Conservation (phyloP, 495 filamentous ascomycete species). For the Rostrohypoxylon terebratum region DNA sequence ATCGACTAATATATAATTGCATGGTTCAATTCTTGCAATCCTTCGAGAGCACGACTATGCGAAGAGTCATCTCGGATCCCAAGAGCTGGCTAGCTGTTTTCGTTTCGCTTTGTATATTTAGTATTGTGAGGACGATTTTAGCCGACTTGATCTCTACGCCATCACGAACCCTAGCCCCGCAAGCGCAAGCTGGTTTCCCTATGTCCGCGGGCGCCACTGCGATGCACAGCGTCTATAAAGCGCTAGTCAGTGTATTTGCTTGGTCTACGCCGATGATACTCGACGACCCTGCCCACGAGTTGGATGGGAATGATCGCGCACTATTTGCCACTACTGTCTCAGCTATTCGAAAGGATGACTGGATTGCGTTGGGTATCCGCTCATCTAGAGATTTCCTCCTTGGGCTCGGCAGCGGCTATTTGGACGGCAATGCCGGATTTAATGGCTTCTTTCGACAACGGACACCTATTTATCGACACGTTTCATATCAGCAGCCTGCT, state of each 20-base stretch:
- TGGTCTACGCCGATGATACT: conserved; percentile 58
- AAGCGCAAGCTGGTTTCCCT: conserved; percentile 47
- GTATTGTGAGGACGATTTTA: conserved; percentile 60
- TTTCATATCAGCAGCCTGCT: conserved; percentile 52
- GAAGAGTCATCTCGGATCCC: conserved; percentile 51
- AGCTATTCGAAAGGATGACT: conserved; percentile 56
- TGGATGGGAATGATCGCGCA: conserved; percentile 52
- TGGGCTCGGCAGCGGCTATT: conserved; percentile 58
- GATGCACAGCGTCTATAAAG: conserved; percentile 63
- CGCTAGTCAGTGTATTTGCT: conserved; percentile 56
- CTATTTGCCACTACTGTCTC: conserved; percentile 49
- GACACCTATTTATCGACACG: conserved; percentile 51
- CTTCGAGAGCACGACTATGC: conserved; percentile 57
- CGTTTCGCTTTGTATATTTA: conserved; percentile 63
- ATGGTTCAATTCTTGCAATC: conserved; percentile 62
- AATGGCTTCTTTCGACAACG: conserved; percentile 60
- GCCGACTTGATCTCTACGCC: conserved; percentile 57
- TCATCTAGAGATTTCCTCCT: conserved; percentile 60
- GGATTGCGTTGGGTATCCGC: conserved; percentile 56
- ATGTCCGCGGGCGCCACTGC: conserved; percentile 48
- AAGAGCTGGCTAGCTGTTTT: conserved; percentile 61
- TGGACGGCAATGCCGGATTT: conserved; percentile 52
- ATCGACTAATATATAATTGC: conserved; percentile 60
- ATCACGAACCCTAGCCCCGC: conserved; percentile 40
- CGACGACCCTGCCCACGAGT: conserved; percentile 52